phyloP scores from a whole-genome alignment of 2,329 filamentous ascomycete genomes.

The Fonsecaea pugnacius region DNA sequence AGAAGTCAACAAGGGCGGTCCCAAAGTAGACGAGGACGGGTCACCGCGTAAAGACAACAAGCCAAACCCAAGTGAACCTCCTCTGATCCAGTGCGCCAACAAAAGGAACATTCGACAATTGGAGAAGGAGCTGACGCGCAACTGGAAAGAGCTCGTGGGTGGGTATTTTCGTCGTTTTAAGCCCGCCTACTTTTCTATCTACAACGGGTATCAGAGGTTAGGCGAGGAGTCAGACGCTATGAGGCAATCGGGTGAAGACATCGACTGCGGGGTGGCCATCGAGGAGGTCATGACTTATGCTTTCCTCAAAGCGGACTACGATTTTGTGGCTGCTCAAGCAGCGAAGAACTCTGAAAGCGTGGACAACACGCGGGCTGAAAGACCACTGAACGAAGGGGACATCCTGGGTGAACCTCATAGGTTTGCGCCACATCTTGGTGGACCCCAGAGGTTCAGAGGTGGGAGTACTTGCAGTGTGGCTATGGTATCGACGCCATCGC shows the following conservation, averaged over 20 bases:
- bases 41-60: constrained; percentile 29
- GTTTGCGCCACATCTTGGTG: constrained; percentile 65
- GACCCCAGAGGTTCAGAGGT: constrained; percentile 75
- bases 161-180: constrained; percentile 93
- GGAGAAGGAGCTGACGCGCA: constrained; percentile 70
- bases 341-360: constrained; percentile 68
- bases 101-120: constrained; percentile 67
- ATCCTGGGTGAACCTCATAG: constrained; percentile 70
- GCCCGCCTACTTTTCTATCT: constrained; percentile 72
- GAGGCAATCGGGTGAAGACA: constrained; percentile 32
- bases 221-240: constrained; percentile 41
- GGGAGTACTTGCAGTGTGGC: constrained; percentile 90
- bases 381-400: constrained; percentile 82
- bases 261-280: constrained; percentile 48
- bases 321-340: constrained; percentile 90
- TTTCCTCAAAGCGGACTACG: constrained; percentile 89
- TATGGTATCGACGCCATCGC: constrained; percentile 87
- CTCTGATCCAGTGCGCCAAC: constrained; percentile 59
- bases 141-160: constrained; percentile 83
- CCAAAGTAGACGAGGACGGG: constrained; percentile 40
- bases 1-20: constrained; percentile 20
- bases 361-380: constrained; percentile 71
- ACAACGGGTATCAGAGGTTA: constrained; percentile 41
- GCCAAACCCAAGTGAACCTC: constrained; percentile 43
- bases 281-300: constrained; percentile 78